Evolutionary conservation across 2,329 filamentous ascomycete species (phyloP).

Genomic region (Setomelanomma holmii): DNA sequence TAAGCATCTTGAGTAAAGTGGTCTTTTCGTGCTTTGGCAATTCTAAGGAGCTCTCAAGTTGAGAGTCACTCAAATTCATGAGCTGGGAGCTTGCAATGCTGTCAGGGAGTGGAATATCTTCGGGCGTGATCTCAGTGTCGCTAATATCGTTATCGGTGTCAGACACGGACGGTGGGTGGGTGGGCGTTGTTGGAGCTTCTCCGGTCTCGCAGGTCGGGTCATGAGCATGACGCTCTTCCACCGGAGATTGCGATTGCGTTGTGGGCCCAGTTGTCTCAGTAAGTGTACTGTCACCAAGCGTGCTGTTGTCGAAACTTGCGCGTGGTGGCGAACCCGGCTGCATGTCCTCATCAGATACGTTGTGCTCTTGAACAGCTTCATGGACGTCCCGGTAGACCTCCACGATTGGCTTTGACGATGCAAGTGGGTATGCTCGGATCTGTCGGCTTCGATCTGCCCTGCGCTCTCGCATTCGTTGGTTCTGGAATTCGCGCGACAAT

Average conservation of each 20-base stretch:
- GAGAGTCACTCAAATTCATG: slow-evolving; percentile 60
- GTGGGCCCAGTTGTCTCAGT: slow-evolving; percentile 44
- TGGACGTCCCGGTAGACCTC: slow-evolving; percentile 95
- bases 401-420: slow-evolving; percentile 93
- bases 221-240: slow-evolving; percentile 36
- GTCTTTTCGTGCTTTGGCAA: slow-evolving; percentile 92
- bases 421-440: slow-evolving; percentile 84
- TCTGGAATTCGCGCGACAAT: slow-evolving; percentile 93
- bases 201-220: slow-evolving; percentile 28
- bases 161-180: slow-evolving; percentile 52
- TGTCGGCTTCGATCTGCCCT: slow-evolving; percentile 78
- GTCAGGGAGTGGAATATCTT: slow-evolving; percentile 71
- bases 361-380: slow-evolving; percentile 86
- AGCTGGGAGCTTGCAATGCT: slow-evolving; percentile 63
- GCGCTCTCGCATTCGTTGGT: slow-evolving; percentile 86
- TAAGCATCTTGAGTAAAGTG: slow-evolving; percentile 92
- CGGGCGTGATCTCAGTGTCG: slow-evolving; percentile 74
- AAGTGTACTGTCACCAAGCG: slow-evolving; percentile 43
- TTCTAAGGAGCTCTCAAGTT: slow-evolving; percentile 70
- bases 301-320: slow-evolving; percentile 46
- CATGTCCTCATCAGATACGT: slow-evolving; percentile 69
- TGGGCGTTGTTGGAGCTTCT: slow-evolving; percentile 32
- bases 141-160: slow-evolving; percentile 63
- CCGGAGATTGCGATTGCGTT: slow-evolving; percentile 43
- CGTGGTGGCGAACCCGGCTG: slow-evolving; percentile 40